Evolutionary conservation across 2,329 filamentous ascomycete species (phyloP), one percentile per base, ranked within the genome.

Genomic region (Pyrenophora seminiperda): DNA sequence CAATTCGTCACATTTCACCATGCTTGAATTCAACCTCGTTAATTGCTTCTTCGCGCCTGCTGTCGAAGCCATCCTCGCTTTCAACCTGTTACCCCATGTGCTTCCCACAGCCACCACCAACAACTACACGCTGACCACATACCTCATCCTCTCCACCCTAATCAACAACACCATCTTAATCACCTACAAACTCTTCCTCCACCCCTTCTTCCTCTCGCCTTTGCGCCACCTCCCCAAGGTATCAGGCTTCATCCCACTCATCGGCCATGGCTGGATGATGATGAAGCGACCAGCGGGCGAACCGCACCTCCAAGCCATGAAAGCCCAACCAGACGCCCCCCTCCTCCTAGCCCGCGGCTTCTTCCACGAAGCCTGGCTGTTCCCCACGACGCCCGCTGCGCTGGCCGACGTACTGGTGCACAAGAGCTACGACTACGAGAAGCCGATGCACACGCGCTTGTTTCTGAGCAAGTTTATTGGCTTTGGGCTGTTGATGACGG

Each of bases 401-500:
- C 57, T 82, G 4, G 70, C 77, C n/a, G 80, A 82, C 29, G 71
- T 83, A 9, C 74, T 83, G 47, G 79, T 80, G 30, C 75, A 79
- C 32, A 78, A 77, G 31, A 76, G 75, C 3, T 82, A 83, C 47
- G 79, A 83, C 51, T 81, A 81, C 41, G 77, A 81, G 57, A 83
- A 83, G 57, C 79, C 79, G 4, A 65, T 65, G 37, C 70, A 68
- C 36, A 59, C 73, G 6, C 74, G 75, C 15, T 70, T 71, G 13
- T 79, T 81, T 41, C 63, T 83, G 11, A 70, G 74, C 1, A 71
- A 73, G 1, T 77, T 83, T 15, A 64, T 83, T 1, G 81, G 80
- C 1, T 76, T 79, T 39, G 80, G 80, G 0, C 53, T 83, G 43
- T 74, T 82, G 33, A 68, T 80, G 50, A 76, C 76, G 0, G 79